Evolutionary conservation across 2,329 filamentous ascomycete species (phyloP).

Genomic region (Torrubiellomyces zombiae): DNA sequence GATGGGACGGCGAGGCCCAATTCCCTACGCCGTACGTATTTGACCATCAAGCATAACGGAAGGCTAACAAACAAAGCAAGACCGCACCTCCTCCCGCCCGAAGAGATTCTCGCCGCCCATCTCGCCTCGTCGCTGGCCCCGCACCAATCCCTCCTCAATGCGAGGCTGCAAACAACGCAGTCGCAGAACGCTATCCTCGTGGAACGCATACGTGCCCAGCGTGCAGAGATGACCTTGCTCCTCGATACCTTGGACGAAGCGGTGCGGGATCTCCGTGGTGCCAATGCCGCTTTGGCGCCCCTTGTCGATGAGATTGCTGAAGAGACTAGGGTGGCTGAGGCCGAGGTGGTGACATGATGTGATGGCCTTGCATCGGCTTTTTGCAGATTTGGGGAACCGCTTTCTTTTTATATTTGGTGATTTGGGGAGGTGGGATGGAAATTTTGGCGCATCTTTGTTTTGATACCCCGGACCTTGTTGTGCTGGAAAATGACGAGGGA

Average conservation of each 20-base stretch:
- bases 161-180: slow-evolving; percentile 37
- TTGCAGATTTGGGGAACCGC: background rate
- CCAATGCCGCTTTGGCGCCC: slow-evolving; percentile 29
- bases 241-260: slow-evolving; percentile 31
- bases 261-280: slow-evolving; percentile 36
- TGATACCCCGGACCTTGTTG: too few species aligned
- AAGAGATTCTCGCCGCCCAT: slow-evolving; percentile 36
- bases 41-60: too few species aligned
- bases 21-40: slow-evolving; percentile 30
- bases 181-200: slow-evolving; percentile 37
- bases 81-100: slow-evolving; percentile 39
- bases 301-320: slow-evolving; percentile 30
- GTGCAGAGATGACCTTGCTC: slow-evolving; percentile 35
- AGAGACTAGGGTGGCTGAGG: slow-evolving; percentile 25
- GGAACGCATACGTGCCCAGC: slow-evolving; percentile 33
- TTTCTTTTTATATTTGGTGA: too few species aligned
- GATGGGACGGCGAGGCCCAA: slow-evolving; percentile 7
- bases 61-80: slow-evolving; percentile 17
- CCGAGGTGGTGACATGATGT: slow-evolving; percentile 1
- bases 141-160: slow-evolving; percentile 40
- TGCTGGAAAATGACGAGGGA: too few species aligned
- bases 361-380: background rate
- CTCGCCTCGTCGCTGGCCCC: slow-evolving; percentile 32
- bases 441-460: too few species aligned
- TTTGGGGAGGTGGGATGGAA: too few species aligned